A percentile compares a stretch with the other conserved stretches of the same genome.
phyloP scores from a whole-genome alignment of 2,329 filamentous ascomycete genomes.

The Fonsecaea pugnacius region DNA sequence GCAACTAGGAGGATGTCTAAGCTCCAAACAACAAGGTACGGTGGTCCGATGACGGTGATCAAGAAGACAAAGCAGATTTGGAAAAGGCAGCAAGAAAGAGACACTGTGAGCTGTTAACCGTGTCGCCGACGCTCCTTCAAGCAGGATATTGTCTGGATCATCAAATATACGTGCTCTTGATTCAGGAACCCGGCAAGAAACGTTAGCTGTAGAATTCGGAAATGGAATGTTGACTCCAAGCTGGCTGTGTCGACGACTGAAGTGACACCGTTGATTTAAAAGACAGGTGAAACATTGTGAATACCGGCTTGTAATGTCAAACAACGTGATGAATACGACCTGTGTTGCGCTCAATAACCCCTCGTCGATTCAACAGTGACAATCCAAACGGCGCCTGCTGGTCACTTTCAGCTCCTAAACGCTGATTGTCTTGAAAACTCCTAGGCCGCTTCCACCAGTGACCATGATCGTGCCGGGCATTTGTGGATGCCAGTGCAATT shows the following conservation, averaged over 20 bases:
- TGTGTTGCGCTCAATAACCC: not conserved
- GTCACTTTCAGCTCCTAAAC: constrained; percentile 55
- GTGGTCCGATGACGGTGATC: constrained; percentile 4
- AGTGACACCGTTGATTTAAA: not conserved
- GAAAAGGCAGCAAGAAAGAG: constrained; percentile 7
- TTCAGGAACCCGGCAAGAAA: not conserved
- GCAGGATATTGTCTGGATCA: not conserved
- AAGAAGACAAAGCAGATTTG: constrained; percentile 16
- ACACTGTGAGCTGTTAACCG: not conserved
- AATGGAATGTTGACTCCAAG: not conserved
- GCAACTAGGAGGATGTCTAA: not conserved
- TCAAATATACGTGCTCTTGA: not conserved
- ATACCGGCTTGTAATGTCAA: not conserved
- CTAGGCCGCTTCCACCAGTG: constrained; percentile 84
- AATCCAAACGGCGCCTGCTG: not conserved
- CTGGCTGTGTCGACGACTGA: not conserved
- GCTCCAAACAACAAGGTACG: constrained; percentile 15
- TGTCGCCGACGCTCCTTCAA: not conserved
- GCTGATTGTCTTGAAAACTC: constrained; percentile 80
- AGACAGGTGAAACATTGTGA: not conserved
- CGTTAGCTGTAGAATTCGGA: not conserved
- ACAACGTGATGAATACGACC: not conserved
- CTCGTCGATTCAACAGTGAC: not conserved
- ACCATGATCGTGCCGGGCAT: constrained; percentile 88
- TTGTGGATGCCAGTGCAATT: constrained; percentile 96